A percentile compares a stretch with the other conserved stretches of the same genome.
Conservation (phyloP, 2,329 filamentous ascomycete genomes). For the Ophiostoma tasmaniense region DNA sequence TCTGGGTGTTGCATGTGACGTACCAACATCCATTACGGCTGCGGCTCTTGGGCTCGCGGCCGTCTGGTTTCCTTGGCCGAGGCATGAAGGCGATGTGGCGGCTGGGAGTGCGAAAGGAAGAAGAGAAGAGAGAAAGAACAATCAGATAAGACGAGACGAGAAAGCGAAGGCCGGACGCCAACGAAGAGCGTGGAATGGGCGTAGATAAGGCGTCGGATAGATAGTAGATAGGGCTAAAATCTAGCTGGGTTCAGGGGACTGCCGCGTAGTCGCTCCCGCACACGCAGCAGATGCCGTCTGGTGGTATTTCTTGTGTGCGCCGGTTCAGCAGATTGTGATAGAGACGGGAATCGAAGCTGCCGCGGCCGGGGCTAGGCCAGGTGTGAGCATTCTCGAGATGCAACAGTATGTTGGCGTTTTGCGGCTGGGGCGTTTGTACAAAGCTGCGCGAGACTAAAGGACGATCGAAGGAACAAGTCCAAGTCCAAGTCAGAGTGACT, state of each 20-base stretch:
- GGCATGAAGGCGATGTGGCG: slow-evolving; percentile 41
- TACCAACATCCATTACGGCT: slow-evolving; percentile 63
- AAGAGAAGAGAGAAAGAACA: not conserved
- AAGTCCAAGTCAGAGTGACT: not conserved
- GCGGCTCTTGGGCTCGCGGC: slow-evolving; percentile 56
- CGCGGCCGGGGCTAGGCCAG: slow-evolving; percentile 17
- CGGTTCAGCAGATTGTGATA: not conserved
- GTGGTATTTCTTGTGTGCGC: not conserved
- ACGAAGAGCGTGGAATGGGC: not conserved
- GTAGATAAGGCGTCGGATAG: not conserved
- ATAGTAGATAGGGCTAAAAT: slow-evolving; percentile 1
- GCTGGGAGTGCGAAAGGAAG: not conserved
- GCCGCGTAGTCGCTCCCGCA: not conserved
- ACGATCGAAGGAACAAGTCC: too few species aligned
- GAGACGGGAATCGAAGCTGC: not conserved
- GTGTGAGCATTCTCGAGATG: slow-evolving; percentile 6
- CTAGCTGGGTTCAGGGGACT: not conserved
- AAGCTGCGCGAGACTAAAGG: not conserved
- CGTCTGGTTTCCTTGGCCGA: slow-evolving; percentile 55
- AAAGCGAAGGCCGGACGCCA: not conserved
- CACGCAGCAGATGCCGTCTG: not conserved
- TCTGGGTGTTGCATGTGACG: slow-evolving; percentile 22
- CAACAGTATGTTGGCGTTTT: not conserved
- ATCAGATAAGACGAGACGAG: not conserved
- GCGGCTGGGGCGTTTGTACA: not conserved